Evolutionary conservation across 108 stramenopile genomes (phyloP).

Genomic region (Cyclotella choctawhatcheeana): DNA sequence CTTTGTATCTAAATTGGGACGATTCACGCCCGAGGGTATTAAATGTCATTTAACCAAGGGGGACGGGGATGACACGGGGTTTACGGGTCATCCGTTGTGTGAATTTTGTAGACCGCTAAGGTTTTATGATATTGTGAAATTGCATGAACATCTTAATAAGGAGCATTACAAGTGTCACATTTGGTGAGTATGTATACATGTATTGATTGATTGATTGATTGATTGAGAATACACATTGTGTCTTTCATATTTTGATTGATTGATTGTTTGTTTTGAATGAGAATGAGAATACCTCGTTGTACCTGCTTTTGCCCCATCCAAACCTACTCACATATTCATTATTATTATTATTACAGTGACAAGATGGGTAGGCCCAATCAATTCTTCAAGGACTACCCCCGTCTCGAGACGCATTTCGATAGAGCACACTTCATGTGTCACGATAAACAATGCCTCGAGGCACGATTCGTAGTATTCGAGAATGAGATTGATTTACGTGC

Average conservation of each 20-base stretch:
- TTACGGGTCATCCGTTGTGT: conserved; percentile 84
- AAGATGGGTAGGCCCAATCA: conserved; percentile 75
- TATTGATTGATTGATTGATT: too few species aligned
- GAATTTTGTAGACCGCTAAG: conserved; percentile 84
- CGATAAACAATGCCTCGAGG: conserved; percentile 73
- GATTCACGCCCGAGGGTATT: conserved; percentile 70
- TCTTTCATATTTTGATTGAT: too few species aligned
- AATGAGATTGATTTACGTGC: conserved; percentile 85
- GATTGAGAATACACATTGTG: too few species aligned
- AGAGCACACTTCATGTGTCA: conserved; percentile 83
- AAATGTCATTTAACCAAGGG: conserved; percentile 73
- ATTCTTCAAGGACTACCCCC: conserved; percentile 84
- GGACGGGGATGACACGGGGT: conserved; percentile 71
- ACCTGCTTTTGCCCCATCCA: too few species aligned
- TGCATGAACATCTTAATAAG: conserved; percentile 87
- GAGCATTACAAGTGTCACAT: conserved; percentile 92
- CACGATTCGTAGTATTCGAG: conserved; percentile 87
- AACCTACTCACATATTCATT: too few species aligned
- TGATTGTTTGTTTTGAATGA: too few species aligned
- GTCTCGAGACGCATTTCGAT: conserved; percentile 83
- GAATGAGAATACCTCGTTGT: too few species aligned
- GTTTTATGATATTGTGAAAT: conserved; percentile 78
- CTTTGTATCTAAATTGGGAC: conserved; percentile 68
- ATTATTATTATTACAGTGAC: too few species aligned
- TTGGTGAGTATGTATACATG: too few species aligned